Evolutionary conservation across 139 green algal genomes (phyloP), one percentile per base, ranked within the genome.

Genomic region (Desmodesmus armatus): DNA sequence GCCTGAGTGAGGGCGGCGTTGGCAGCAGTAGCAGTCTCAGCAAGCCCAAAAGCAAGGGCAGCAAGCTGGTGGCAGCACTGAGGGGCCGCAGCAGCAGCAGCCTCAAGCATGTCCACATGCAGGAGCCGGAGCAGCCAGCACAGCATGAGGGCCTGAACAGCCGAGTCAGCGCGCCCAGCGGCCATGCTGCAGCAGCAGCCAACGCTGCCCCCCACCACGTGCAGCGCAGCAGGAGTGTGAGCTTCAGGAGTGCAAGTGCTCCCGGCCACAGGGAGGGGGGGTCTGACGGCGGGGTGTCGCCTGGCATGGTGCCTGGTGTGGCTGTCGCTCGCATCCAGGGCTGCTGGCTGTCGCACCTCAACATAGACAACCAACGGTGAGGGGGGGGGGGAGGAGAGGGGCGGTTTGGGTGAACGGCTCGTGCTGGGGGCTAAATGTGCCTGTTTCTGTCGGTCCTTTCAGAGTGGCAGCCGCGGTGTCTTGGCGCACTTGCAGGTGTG

Each of bases 321-420:
- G 82, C 82, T 35, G 82, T 91, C 11, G 69, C 80, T 15, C 67
- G 58, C 2, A 62, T 93, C 13, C 84, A 92, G 40, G 94, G 94
- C 81, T 96, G 95, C 88, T 98, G 94, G 94, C 91, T 98, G 35
- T 94, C 88, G 2, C 90, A 97, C 81, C 63, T 96, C 15, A 90
- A 95, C 83, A 92, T 94, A 69, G 91, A 93, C 47, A 85, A 88
- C 2, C 51, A 87, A 15, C 80, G 94, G 87, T 95, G 81, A 65
- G 71, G n/a, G n/a, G n/a, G n/a, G n/a, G n/a, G n/a, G n/a, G n/a
- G n/a, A n/a, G n/a, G n/a, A n/a, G n/a, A n/a, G n/a, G n/a, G n/a
- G n/a, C n/a, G n/a, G n/a, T n/a, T n/a, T n/a, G n/a, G n/a, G n/a
- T n/a, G n/a, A n/a, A n/a, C n/a, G n/a, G n/a, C n/a, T n/a, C n/a